Percentiles rank a stretch among this genome's conserved stretches.
Conservation (phyloP, 306 rosid genomes). For the Luffa aegyptiaca region DNA sequence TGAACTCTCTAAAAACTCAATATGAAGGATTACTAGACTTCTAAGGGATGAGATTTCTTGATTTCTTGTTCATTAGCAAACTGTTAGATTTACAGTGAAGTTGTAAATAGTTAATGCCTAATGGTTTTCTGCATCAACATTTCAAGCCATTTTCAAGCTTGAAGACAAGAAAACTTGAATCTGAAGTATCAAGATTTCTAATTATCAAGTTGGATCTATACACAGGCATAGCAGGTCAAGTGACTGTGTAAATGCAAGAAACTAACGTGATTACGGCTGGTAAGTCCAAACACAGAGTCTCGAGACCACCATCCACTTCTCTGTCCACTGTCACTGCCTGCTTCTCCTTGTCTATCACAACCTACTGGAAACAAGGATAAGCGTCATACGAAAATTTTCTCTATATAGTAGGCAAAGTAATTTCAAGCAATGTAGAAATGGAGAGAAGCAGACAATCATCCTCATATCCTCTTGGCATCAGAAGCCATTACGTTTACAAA, state of each 20-base stretch:
- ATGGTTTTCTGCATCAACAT: not conserved
- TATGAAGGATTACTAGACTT: not conserved
- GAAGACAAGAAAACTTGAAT: not conserved
- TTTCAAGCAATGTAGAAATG: not conserved
- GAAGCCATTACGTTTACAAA: not conserved
- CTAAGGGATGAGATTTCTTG: not conserved
- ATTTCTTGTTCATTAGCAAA: not conserved
- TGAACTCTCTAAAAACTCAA: not conserved
- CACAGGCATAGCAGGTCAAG: not conserved
- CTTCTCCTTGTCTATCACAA: slow-evolving; percentile 82
- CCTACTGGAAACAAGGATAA: slow-evolving; percentile 63
- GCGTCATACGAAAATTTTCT: slow-evolving; percentile 17
- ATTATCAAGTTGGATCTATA: not conserved
- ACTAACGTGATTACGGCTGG: slow-evolving; percentile 95
- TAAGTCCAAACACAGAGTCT: slow-evolving; percentile 61
- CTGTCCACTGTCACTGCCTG: slow-evolving; percentile 69
- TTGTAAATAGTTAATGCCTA: not conserved
- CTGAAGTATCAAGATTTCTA: not conserved
- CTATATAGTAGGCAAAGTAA: not conserved
- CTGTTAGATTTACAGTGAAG: not conserved
- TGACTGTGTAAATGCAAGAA: not conserved
- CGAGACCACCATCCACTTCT: slow-evolving; percentile 91
- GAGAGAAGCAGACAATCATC: not conserved
- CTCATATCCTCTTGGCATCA: not conserved
- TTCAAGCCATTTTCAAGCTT: not conserved